A percentile compares a stretch with the other conserved stretches of the same genome.
These are phyloP conservation scores for Rhynchospora tenuis DNA, from an alignment of 176 grass and related monocot genomes.

Conservation along the genomic window DNA sequence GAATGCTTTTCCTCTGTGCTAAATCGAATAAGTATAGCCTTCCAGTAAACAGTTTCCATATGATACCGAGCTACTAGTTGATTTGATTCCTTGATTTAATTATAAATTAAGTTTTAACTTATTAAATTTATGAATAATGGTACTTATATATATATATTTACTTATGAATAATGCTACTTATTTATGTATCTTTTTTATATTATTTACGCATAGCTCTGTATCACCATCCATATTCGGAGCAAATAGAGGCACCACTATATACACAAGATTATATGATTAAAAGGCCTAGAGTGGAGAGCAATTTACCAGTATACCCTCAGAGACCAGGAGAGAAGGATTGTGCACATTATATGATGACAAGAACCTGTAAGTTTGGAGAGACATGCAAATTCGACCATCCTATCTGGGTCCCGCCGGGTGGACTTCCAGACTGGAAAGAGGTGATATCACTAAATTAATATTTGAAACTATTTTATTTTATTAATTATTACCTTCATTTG, in stretches of 20 bases:
- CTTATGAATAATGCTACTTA: constrained; percentile 15
- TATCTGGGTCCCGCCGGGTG: constrained; percentile 85
- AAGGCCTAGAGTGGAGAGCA: constrained; percentile 87
- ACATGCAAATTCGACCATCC: constrained; percentile 94
- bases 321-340: constrained; percentile 74
- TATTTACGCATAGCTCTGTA: constrained; percentile 88
- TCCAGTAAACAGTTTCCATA: neutral
- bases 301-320: constrained; percentile 79
- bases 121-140: constrained; percentile 23
- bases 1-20: neutral
- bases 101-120: constrained; percentile 38
- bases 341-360: constrained; percentile 94
- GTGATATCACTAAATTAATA: constrained; percentile 57
- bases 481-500: constrained; percentile 20
- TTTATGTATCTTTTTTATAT: constrained; percentile 80
- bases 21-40: neutral
- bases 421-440: constrained; percentile 97
- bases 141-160: constrained; percentile 69
- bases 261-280: constrained; percentile 57
- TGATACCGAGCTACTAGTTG: neutral
- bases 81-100: constrained; percentile 31
- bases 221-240: constrained; percentile 70
- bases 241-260: constrained; percentile 68
- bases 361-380: constrained; percentile 80
- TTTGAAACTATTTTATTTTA: constrained; percentile 35